Conservation (phyloP, 148 eudicot species). For the Simmondsia chinensis region DNA sequence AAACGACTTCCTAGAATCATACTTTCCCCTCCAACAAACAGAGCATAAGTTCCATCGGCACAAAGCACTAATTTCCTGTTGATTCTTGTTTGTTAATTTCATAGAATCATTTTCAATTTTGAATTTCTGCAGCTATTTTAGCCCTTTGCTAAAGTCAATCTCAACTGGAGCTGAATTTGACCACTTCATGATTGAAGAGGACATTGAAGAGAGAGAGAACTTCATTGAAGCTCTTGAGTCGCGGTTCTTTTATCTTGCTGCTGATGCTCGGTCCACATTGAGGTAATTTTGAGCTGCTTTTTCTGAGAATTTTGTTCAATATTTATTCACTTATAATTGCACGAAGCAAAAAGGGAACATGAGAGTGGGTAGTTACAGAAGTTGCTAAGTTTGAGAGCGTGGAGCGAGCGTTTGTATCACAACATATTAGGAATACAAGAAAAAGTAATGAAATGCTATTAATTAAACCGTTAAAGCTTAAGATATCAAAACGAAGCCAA, state of each 20-base stretch:
- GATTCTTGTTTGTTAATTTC: neutral
- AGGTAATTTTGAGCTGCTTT: constrained; percentile 28
- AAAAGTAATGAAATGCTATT: no score
- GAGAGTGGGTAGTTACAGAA: no score
- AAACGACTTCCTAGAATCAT: no score
- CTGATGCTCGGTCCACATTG: constrained; percentile 88
- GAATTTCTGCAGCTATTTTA: constrained; percentile 58
- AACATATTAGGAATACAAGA: no score
- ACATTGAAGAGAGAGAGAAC: constrained; percentile 60
- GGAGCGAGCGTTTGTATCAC: no score
- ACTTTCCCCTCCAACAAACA: no score
- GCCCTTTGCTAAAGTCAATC: constrained; percentile 82
- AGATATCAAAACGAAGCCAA: no score
- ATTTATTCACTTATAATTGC: neutral
- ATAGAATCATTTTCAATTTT: neutral
- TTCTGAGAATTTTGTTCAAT: neutral
- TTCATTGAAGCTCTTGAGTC: constrained; percentile 65
- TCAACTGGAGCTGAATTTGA: constrained; percentile 37
- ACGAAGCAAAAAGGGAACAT: neutral
- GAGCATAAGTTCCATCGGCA: no score
- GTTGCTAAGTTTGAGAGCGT: no score
- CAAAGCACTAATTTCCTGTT: no score
- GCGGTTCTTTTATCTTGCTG: constrained; percentile 85
- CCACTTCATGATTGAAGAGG: constrained; percentile 61
- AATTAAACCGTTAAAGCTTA: no score